Conservation (phyloP, 139 green algal genomes). For the Tetradesmus lagerheimii region DNA sequence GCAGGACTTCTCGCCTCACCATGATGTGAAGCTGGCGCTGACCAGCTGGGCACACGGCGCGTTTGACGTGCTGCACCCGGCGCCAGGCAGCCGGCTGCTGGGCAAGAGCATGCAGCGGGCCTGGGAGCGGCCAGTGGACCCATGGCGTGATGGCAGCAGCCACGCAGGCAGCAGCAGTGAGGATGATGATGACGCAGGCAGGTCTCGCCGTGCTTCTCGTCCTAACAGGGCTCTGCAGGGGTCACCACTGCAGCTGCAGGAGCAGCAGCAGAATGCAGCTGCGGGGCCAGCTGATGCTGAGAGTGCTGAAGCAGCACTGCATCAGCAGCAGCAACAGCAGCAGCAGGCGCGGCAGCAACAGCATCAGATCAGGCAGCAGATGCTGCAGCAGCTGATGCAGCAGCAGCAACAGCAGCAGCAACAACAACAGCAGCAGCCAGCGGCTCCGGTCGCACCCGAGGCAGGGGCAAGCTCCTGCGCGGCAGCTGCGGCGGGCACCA, state of each 20-base stretch:
- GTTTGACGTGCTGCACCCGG: constrained; percentile 72
- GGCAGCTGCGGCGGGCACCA: not conserved
- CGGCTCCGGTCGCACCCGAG: not conserved
- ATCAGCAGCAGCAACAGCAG: not conserved
- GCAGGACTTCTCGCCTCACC: constrained; percentile 56
- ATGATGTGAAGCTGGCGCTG: constrained; percentile 62
- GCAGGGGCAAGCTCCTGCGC: not conserved
- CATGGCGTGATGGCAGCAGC: not conserved
- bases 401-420: not conserved
- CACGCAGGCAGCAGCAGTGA: not conserved
- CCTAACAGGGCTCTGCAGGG: not conserved
- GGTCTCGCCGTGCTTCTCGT: not conserved
- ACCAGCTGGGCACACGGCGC: constrained; percentile 70
- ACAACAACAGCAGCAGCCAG: not conserved
- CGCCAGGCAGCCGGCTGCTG: not conserved
- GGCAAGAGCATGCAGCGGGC: not conserved
- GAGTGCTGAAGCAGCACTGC: too few species aligned
- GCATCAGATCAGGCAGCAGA: not conserved
- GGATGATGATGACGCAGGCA: not conserved
- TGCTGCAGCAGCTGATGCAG: not conserved
- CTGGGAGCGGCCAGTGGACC: not conserved
- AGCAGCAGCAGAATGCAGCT: constrained; percentile 13
- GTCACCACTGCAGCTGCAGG: constrained; percentile 1
- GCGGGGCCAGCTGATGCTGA: not conserved
- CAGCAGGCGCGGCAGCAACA: not conserved